Percentiles rank a stretch among this genome's conserved stretches.
phyloP scores from a whole-genome alignment of 768 basidiomycete species.

The Psilocybe tampanensis region DNA sequence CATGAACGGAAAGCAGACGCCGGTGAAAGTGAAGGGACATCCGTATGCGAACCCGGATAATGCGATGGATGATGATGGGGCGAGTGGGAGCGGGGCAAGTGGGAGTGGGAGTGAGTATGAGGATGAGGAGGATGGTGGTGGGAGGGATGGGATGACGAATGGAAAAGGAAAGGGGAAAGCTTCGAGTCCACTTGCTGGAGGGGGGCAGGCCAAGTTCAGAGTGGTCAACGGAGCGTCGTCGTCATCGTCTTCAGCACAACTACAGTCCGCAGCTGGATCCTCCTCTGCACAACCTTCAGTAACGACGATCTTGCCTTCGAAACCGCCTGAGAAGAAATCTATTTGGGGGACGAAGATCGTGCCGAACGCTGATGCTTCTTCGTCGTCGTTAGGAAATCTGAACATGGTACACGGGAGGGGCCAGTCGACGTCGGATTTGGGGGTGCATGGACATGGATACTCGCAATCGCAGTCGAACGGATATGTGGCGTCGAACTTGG shows the following conservation, averaged over 20 bases:
- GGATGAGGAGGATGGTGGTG: background rate
- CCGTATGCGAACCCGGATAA: background rate
- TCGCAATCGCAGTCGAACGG: too few species aligned
- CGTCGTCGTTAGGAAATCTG: background rate
- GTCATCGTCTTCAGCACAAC: background rate
- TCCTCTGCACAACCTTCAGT: background rate
- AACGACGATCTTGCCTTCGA: background rate
- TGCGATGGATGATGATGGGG: background rate
- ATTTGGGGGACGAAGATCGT: slow-evolving; percentile 5
- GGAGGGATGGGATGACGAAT: background rate
- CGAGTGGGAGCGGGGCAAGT: background rate
- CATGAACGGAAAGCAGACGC: too few species aligned
- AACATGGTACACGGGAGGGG: background rate
- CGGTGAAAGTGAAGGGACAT: too few species aligned
- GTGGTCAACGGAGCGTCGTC: slow-evolving; percentile 14
- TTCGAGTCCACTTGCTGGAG: slow-evolving; percentile 1
- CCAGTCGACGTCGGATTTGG: too few species aligned
- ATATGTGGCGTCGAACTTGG: background rate
- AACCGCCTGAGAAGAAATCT: background rate
- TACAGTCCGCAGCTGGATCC: too few species aligned
- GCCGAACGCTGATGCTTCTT: background rate
- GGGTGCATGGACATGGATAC: too few species aligned
- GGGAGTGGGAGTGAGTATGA: background rate
- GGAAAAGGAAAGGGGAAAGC: slow-evolving; percentile 3
- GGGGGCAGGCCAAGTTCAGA: slow-evolving; percentile 6